Evolutionary conservation across 495 filamentous ascomycete genomes (phyloP), one percentile per base, ranked within the genome.

Genomic region (Platismatia glauca): DNA sequence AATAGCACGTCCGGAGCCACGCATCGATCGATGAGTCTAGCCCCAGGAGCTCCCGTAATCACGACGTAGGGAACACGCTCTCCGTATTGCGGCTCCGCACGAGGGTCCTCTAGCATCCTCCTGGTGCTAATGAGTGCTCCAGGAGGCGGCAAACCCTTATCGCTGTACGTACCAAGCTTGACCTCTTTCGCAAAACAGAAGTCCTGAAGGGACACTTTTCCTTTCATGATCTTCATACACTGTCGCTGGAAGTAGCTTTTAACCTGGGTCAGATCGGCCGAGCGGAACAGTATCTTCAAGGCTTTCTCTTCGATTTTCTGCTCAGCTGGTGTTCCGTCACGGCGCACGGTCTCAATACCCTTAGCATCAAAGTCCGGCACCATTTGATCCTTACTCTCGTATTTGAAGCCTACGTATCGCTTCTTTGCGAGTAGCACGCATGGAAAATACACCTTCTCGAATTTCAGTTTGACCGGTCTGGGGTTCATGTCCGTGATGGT

Each of bases 241-340:
- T 98, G 91, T 34, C 76, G 77, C 70, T 95, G 91, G 70, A 97
- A 96, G 71, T 97, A 97, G 3, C 73, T 73, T 73, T 98, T 98
- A 24, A 97, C 90, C 71, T 91, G 81, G 66, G 86, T 92, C 15
- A 98, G 80, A 70, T 98, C 94, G 39, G 86, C 80, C 3, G 93
- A 95, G 34, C 90, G 85, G 70, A 98, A 98, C 35, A 97, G 79
- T 29, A 94, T 83, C 68, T 89, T 89, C 18, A 98, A 79, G 7
- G 89, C 90, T 68, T 91, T 95, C 75, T 97, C 94, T 77, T 96
- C 91, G 65, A 98, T 96, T 76, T 93, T 96, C 71, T 97, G 95
- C 72, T 95, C 90, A 1, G 93, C 94, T 0, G 92, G 91, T 4
- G 90, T 97, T 53, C 94, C 94, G 74, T 98, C 94, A 59, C 94